These are phyloP conservation scores for Candida adriatica DNA, from an alignment of 805 yeast species.

Conservation along the genomic window DNA sequence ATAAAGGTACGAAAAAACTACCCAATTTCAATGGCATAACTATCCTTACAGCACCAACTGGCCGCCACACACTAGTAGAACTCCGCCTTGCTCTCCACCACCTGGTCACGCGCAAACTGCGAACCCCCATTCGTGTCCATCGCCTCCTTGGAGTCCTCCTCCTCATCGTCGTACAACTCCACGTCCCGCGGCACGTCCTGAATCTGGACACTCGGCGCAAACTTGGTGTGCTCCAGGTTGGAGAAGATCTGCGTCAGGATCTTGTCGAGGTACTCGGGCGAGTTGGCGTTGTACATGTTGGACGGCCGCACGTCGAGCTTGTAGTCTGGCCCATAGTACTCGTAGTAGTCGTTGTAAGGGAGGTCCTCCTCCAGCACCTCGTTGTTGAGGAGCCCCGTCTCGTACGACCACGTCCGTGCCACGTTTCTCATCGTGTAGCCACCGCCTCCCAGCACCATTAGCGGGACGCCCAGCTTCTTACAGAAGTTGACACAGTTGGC, in stretches of 20 bases:
- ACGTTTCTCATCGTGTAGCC: conserved; percentile 98
- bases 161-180: conserved; percentile 83
- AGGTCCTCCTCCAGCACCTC: conserved; percentile 68
- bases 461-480: conserved; percentile 77
- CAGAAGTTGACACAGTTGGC: conserved; percentile 93
- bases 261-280: conserved; percentile 85
- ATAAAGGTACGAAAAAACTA: not conserved
- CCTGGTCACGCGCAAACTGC: conserved; percentile 72
- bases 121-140: conserved; percentile 91
- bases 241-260: conserved; percentile 68
- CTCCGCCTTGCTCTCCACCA: conserved; percentile 67
- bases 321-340: conserved; percentile 96
- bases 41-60: not conserved
- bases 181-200: conserved; percentile 81
- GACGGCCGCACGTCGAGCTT: conserved; percentile 91
- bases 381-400: conserved; percentile 81
- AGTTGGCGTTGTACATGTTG: conserved; percentile 93
- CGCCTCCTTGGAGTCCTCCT: conserved; percentile 74
- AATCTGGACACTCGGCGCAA: conserved; percentile 96
- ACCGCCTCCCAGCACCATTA: conserved; percentile 96
- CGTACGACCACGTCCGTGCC: conserved; percentile 91
- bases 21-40: not conserved
- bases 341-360: conserved; percentile 81
- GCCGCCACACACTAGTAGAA: conserved; percentile 37
- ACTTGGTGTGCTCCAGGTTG: conserved; percentile 83